These are phyloP conservation scores for Syzygium syzygioides DNA, from an alignment of 441 rosid species.

Conservation along the genomic window DNA sequence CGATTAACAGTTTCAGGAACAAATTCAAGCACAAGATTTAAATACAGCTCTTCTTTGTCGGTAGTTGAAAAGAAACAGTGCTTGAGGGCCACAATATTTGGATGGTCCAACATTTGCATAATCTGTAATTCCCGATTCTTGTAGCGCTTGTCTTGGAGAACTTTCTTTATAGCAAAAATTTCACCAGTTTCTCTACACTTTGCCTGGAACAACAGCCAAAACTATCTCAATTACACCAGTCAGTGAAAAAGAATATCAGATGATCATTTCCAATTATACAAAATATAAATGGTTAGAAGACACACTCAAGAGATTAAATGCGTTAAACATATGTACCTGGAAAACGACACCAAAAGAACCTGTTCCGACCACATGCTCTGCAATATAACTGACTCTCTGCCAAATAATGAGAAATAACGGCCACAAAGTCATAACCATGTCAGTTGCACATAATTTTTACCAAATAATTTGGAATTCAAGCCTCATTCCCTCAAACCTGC, in stretches of 20 bases:
- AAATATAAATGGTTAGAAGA: neutral
- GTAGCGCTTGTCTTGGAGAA: constrained; percentile 96
- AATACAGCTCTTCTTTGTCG: constrained; percentile 89
- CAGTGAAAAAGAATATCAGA: neutral
- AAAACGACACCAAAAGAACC: constrained; percentile 96
- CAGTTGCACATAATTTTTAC: neutral
- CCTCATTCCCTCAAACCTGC: constrained; percentile 51
- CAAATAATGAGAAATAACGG: constrained; percentile 15
- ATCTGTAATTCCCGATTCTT: constrained; percentile 96
- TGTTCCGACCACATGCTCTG: constrained; percentile 95
- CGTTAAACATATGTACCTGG: constrained; percentile 48
- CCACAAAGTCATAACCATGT: neutral
- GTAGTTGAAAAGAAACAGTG: constrained; percentile 92
- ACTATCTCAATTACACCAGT: neutral
- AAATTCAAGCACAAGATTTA: constrained; percentile 91
- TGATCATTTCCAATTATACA: neutral
- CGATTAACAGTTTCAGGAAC: constrained; percentile 94
- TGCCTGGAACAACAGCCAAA: constrained; percentile 51
- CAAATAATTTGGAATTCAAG: neutral
- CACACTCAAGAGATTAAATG: neutral
- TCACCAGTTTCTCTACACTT: constrained; percentile 99
- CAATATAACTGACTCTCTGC: constrained; percentile 86
- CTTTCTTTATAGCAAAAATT: constrained; percentile 92
- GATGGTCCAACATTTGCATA: constrained; percentile 98
- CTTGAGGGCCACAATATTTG: constrained; percentile 84